Base-by-base conservation (phyloP, 2,329 filamentous ascomycete genomes). In the Cladosporium sp. region DNA sequence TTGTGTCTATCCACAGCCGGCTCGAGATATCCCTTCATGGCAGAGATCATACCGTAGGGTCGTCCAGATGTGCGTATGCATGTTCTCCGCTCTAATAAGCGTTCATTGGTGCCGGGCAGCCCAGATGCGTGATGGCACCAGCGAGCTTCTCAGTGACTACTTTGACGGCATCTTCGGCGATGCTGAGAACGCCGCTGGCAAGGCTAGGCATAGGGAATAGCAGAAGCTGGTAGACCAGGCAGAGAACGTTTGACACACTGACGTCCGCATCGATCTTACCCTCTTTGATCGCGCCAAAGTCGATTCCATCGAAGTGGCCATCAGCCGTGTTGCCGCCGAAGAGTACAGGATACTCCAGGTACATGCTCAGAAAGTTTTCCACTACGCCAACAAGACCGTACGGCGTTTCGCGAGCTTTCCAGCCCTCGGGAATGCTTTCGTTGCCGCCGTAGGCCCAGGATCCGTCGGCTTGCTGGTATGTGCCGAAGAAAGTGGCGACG, bases 251-350 rank as follows among this genome's bases (percentile, higher is more conserved):
- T 2, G 43, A 43, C 1, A 61, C 47, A 5, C 54, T 62, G 5
- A 59, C 54, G 22, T 47, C 51, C 15, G 56, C 54, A 4, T 57
- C 55, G 6, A 71, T 48, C 45, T 61, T 68, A 9, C 70, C 69
- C 32, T 71, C 58, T 45, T 57, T 39, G 37, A 72, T 70, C 27
- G 59, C 52, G 12, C 61, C 63, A 37, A 68, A 70, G 36, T 61
- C 61, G 15, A 72, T 45, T 2, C 60, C 58, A 42, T 70, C 54
- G 52, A 73, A 73, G 9, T 63, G 63, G 19, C 66, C 66, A n/a
- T 60, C 63, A 17, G 64, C 70, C 6, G 67, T 67, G 29, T 68
- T 68, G 18, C 71, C 71, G 32, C 72, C 71, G 42, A 73, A 72
- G 0, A 68, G 57, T n/a, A 72, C 69, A 1, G 71, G 71, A 50